Evolutionary conservation across 345 rosid genomes (phyloP).

Genomic region (Linum tenue): DNA sequence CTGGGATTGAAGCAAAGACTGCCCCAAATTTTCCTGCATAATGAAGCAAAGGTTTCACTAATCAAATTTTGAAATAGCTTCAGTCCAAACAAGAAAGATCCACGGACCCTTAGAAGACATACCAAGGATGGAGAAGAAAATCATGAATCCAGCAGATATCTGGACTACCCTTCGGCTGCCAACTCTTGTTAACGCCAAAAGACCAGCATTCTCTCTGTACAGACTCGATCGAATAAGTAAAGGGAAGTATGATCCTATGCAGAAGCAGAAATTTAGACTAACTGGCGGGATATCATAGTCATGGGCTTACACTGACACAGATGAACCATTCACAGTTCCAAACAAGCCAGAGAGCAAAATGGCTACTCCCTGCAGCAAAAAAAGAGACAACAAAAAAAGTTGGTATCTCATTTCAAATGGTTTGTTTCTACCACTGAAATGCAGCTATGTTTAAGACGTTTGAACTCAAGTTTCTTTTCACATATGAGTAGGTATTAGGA

Average conservation of each 20-base stretch:
- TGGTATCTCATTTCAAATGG: no score
- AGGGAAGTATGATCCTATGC: not conserved
- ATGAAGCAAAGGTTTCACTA: no score
- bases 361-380: slow-evolving; percentile 72
- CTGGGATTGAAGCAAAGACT: slow-evolving; percentile 83
- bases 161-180: slow-evolving; percentile 96
- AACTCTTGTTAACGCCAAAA: slow-evolving; percentile 76
- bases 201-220: slow-evolving; percentile 85
- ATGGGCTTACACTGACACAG: slow-evolving; percentile 84
- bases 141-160: slow-evolving; percentile 95
- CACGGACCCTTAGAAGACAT: slow-evolving; percentile 13
- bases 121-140: slow-evolving; percentile 95
- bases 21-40: slow-evolving; percentile 96
- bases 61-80: no score
- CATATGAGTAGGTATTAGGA: no score
- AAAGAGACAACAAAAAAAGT: not conserved
- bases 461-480: no score
- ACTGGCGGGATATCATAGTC: slow-evolving; percentile 2
- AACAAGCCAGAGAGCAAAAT: slow-evolving; percentile 89
- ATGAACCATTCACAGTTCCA: slow-evolving; percentile 81
- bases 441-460: no score
- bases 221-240: slow-evolving; percentile 9
- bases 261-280: slow-evolving; percentile 7
- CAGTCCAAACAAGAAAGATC: slow-evolving; percentile 6
- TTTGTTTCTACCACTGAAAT: no score